Conservation (phyloP, 1,284 basidiomycete genomes). For the Austroboletus olivaceoglutinosus region DNA sequence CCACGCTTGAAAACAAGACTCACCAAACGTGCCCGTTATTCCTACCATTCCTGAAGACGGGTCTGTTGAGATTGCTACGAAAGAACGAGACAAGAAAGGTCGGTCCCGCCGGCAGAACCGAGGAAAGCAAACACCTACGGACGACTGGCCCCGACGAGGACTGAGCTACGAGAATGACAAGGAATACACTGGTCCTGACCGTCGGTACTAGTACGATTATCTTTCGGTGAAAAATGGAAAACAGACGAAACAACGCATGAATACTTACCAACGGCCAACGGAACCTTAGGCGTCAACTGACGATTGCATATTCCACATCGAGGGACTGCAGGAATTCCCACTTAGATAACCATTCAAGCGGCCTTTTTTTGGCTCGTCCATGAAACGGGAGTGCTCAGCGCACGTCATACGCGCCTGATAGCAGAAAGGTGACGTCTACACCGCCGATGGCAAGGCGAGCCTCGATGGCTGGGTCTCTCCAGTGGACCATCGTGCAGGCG, state of each 20-base stretch:
- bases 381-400: background rate
- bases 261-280: background rate
- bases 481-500: background rate
- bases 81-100: no score
- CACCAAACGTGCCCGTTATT: no score
- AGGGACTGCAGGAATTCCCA: constrained; percentile 15
- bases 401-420: background rate
- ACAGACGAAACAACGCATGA: no score
- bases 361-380: background rate
- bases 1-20: no score
- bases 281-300: background rate
- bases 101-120: constrained; percentile 6
- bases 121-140: constrained; percentile 11
- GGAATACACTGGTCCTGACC: no score
- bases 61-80: no score
- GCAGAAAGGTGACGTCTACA: background rate
- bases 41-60: no score
- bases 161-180: no score
- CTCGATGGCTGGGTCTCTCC: background rate
- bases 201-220: no score
- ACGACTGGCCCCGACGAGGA: background rate
- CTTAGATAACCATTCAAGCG: background rate
- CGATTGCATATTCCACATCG: constrained; percentile 13
- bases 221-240: no score
- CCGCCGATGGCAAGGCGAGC: background rate